Base-by-base conservation (phyloP, 768 basidiomycete species). In the Brasilioporus rufonigricans region DNA sequence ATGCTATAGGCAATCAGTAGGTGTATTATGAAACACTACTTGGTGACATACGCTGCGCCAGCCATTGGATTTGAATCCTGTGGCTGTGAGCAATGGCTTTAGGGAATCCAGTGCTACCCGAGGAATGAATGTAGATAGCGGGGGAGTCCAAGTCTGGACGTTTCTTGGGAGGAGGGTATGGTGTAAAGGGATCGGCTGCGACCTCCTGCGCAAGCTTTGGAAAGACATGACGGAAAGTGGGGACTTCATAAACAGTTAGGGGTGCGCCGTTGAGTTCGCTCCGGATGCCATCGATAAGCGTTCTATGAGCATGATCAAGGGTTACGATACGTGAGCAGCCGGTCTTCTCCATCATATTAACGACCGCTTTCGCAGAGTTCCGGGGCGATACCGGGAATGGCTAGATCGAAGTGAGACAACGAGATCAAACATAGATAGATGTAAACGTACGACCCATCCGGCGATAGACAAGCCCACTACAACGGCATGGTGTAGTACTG, bases 61-160 rank as follows among this genome's bases (percentile, higher is more conserved):
- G 51, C 71, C 75, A 75, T 27, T 78, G 70, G 3, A 67, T 48
- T 21, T 76, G 50, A 3, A 61, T 60, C 24, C 59, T 61, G 48
- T 74, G 67, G 1, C 66, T 71, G 27, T 73, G 65, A 1, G 68
- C 52, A 27, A 81, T 74, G 4, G 75, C 58, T 55, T 78, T 80
- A 0, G 80, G 79, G 39, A 76, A 65, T 5, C 79, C 79, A 0
- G 80, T 79, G 39, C 77, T 80, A 13, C 79, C 65, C 0, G 59
- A 66, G 3, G 65, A 66, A 8, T 64, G 63, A 10, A 59, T 23
- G 12, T 67, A 67, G 27, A 67, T 48, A 0, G 51, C 60, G 1
- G 59, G 51, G 1, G 44, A 47, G 46, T 62, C 55, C 50, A 58
- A 29, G 10, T 58, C 47, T 13, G 62, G 61, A 9, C 50, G 55